Base-by-base conservation (phyloP, 1,284 basidiomycete genomes). In the Pyrrhoderma lamaoense region DNA sequence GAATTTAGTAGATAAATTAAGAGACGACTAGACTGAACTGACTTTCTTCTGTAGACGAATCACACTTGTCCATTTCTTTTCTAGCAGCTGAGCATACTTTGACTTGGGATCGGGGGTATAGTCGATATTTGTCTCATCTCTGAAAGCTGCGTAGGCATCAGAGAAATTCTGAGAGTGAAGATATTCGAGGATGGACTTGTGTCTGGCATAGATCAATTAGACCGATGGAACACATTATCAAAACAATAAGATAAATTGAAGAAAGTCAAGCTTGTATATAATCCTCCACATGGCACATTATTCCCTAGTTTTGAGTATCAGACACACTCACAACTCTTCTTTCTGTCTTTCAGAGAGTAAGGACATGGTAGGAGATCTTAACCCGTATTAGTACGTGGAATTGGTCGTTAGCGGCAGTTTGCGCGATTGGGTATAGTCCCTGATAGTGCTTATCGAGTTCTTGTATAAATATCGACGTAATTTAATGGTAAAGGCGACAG, bases 1-100 rank as follows among this genome's bases (percentile, higher is more conserved):
- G 23, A 34, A 25, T 42, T 52, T 23, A 46, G 16, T 23, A 18
- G 22, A 27, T 35, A 35, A 37, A 16, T 16, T 37, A 35, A 19
- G 16, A n/a, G 4, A 14, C n/a, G 35, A 16, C 13, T 8, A 14
- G 14, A 21, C 72, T 56, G 56, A 80, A 58, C 72, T 56, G 56
- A 80, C 84, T 77, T 89, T 89, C 70, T 88, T 88, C 70, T 89
- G 86, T 62, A 89, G 64, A 42, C 86, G 71, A 51, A 90, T 86
- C 43, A 89, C 83, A 59, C 79, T 81, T 43, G 84, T 87, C 87
- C 87, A 90, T 65, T 90, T 89, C 75, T 87, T 89, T 63, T 85
- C 84, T 53, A 89, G 67, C 54, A 90, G 64, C 0, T 84, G 84
- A 16, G 73, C 74, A 61, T 73, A 76, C 62, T 80, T 80, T 49